These are phyloP conservation scores for Chalara sp. DNA, from an alignment of 2,329 filamentous ascomycete species.

Conservation along the genomic window DNA sequence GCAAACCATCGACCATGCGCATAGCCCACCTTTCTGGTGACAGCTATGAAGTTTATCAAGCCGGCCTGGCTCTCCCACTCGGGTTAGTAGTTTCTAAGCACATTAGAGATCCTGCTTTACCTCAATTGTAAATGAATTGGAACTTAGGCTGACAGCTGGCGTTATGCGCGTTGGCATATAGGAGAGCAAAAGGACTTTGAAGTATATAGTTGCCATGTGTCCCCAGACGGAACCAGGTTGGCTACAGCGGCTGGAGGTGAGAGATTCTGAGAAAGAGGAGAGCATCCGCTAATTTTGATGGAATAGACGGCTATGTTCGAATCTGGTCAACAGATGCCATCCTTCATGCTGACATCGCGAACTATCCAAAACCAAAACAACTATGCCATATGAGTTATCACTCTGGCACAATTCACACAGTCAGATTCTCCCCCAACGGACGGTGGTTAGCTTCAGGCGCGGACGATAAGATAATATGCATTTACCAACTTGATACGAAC, in stretches of 20 bases:
- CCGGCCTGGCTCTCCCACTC: slow-evolving; percentile 94
- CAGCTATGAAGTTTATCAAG: slow-evolving; percentile 78
- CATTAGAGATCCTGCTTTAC: no score
- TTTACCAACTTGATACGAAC: slow-evolving; percentile 79
- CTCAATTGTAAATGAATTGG: neutral
- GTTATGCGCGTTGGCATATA: slow-evolving; percentile 30
- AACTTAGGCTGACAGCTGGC: slow-evolving; percentile 16
- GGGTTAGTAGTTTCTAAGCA: slow-evolving; percentile 42
- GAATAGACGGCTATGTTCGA: slow-evolving; percentile 82
- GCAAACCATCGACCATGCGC: slow-evolving; percentile 20
- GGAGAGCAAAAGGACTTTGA: slow-evolving; percentile 98
- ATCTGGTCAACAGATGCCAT: slow-evolving; percentile 97
- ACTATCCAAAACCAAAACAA: slow-evolving; percentile 76
- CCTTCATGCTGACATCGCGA: slow-evolving; percentile 66
- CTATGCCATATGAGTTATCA: slow-evolving; percentile 98
- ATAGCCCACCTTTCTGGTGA: slow-evolving; percentile 17
- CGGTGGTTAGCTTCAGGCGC: slow-evolving; percentile 94
- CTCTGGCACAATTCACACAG: slow-evolving; percentile 92
- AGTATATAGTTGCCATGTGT: slow-evolving; percentile 97
- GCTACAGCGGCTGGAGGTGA: slow-evolving; percentile 89
- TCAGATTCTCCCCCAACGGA: slow-evolving; percentile 92
- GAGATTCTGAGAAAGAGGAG: slow-evolving; percentile 20
- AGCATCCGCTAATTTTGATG: slow-evolving; percentile 14
- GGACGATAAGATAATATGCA: slow-evolving; percentile 97
- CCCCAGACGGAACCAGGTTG: slow-evolving; percentile 83